Evolutionary conservation across 495 filamentous ascomycete genomes (phyloP).

Genomic region (Physcia stellaris): DNA sequence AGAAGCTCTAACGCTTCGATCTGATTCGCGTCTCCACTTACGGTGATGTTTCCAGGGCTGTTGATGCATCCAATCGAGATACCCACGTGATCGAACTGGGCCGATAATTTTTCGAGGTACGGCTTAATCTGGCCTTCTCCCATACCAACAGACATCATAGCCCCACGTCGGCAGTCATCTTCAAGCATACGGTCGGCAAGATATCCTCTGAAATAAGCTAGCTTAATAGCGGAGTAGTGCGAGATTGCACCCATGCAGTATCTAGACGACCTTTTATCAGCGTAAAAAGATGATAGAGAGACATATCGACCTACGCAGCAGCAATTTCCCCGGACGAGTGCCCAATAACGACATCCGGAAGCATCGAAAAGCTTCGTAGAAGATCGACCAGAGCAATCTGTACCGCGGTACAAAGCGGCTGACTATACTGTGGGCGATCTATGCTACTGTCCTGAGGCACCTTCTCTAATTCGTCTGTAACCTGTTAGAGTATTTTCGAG

Average conservation of each 20-base stretch:
- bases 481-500: too few relatives aligned
- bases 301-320: conserved; percentile 24
- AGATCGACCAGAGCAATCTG: conserved; percentile 27
- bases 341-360: conserved; percentile 20
- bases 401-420: conserved; percentile 23
- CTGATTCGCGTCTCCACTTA: conserved; percentile 16
- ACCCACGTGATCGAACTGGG: too few relatives aligned
- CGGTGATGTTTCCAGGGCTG: conserved; percentile 19
- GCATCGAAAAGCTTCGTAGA: conserved; percentile 22
- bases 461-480: conserved; percentile 15
- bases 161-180: too few relatives aligned
- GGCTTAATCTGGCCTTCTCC: conserved; percentile 1
- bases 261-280: too few relatives aligned
- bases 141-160: conserved; percentile 8
- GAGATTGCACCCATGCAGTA: too few relatives aligned
- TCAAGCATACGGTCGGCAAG: too few relatives aligned
- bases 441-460: background rate
- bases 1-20: conserved; percentile 8
- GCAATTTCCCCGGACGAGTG: conserved; percentile 31
- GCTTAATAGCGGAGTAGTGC: background rate
- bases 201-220: too few relatives aligned
- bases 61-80: conserved; percentile 20
- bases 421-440: conserved; percentile 12
- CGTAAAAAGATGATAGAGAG: too few relatives aligned
- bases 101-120: conserved; percentile 17